These are phyloP conservation scores for Artemisia annua DNA, from an alignment of 129 eudicot species.

Conservation along the genomic window DNA sequence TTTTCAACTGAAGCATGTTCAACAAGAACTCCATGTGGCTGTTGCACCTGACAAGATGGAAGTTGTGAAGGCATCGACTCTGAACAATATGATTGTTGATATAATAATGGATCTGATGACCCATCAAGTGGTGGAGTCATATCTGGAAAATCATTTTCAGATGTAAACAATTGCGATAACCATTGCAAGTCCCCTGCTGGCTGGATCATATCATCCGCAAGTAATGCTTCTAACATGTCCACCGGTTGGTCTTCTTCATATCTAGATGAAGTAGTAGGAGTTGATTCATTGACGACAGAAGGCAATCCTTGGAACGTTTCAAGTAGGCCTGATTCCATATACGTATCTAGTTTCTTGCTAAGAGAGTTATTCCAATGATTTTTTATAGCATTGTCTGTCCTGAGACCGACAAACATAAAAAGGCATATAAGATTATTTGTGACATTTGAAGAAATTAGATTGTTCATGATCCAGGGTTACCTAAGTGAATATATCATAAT, in stretches of 20 bases:
- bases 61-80: too few relatives aligned
- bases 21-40: slow-evolving; percentile 36
- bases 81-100: too few relatives aligned
- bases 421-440: too few relatives aligned
- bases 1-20: slow-evolving; percentile 52
- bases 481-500: too few relatives aligned
- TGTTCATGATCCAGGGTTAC: too few relatives aligned
- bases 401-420: slow-evolving; percentile 25
- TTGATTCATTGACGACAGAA: slow-evolving; percentile 41
- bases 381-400: slow-evolving; percentile 62
- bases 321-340: slow-evolving; percentile 37
- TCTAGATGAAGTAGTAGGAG: slow-evolving; percentile 50
- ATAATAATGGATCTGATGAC: too few relatives aligned
- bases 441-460: too few relatives aligned
- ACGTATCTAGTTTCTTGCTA: slow-evolving; percentile 37
- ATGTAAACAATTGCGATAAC: too few relatives aligned
- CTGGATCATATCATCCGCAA: slow-evolving; percentile 30
- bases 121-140: too few relatives aligned
- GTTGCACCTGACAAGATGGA: too few relatives aligned
- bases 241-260: slow-evolving; percentile 65
- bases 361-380: slow-evolving; percentile 47
- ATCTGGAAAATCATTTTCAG: too few relatives aligned
- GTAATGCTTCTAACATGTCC: slow-evolving; percentile 35
- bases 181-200: slow-evolving; percentile 40
- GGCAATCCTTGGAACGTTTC: slow-evolving; percentile 47